phyloP scores from a whole-genome alignment of 1,139 yeast genomes.

The Hemisphaericaspora lyxosophila region DNA sequence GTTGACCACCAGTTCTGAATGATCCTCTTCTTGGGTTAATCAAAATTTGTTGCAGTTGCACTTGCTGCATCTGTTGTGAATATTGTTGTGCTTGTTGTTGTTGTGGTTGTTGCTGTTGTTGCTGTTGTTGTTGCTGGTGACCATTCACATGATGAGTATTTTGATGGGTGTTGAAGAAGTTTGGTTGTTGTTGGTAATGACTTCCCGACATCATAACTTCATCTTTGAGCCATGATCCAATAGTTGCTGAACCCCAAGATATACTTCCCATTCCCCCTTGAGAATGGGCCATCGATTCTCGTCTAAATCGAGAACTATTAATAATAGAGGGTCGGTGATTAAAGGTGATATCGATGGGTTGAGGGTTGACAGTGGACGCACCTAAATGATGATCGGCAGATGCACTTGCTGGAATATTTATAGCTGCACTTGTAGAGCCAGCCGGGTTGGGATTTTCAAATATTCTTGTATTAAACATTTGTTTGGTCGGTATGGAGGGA shows the following conservation, averaged over 20 bases:
- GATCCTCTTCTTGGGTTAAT: slow-evolving; percentile 48
- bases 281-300: slow-evolving; percentile 92
- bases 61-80: slow-evolving; percentile 16
- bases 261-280: slow-evolving; percentile 99
- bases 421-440: slow-evolving; percentile 15
- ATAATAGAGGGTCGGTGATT: slow-evolving; percentile 46
- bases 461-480: slow-evolving; percentile 36
- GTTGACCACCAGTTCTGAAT: slow-evolving; percentile 23
- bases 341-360: slow-evolving; percentile 49
- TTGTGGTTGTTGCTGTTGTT: slow-evolving; percentile 18
- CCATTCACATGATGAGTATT: slow-evolving; percentile 10
- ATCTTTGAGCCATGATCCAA: slow-evolving; percentile 94
- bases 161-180: slow-evolving; percentile 10
- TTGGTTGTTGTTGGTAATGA: slow-evolving; percentile 3
- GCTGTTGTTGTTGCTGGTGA: slow-evolving; percentile 19
- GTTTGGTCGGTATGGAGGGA: not conserved
- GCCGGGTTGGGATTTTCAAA: slow-evolving; percentile 26
- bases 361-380: slow-evolving; percentile 23
- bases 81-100: slow-evolving; percentile 21
- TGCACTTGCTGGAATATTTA: slow-evolving; percentile 18
- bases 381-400: slow-evolving; percentile 9
- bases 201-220: slow-evolving; percentile 65
- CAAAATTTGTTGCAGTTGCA: slow-evolving; percentile 24
- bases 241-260: slow-evolving; percentile 95
- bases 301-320: slow-evolving; percentile 47